Evolutionary conservation across 2,329 filamentous ascomycete species (phyloP).

Genomic region (Aspergillus udagawae): DNA sequence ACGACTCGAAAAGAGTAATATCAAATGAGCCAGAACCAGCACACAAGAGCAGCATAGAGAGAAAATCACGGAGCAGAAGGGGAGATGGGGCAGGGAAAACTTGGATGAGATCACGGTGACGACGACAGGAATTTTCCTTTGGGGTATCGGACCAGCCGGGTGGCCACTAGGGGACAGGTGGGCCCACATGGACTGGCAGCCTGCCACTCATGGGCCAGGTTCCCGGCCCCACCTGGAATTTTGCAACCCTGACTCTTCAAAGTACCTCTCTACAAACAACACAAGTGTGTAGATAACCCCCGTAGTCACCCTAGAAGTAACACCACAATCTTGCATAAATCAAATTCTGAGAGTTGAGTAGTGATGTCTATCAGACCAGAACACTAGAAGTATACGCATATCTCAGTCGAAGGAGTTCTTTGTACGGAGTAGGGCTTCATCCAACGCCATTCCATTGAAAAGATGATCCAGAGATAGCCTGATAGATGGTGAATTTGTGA

Average conservation of each 20-base stretch:
- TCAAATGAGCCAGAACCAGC: neutral
- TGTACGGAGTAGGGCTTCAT: neutral
- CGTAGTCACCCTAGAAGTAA: neutral
- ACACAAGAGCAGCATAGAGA: neutral
- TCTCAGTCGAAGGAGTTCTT: neutral
- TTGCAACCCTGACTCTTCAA: neutral
- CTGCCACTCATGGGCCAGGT: constrained; percentile 14
- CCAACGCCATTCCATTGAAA: neutral
- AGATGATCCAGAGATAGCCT: neutral
- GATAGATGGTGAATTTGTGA: too few species aligned
- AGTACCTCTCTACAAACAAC: neutral
- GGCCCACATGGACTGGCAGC: constrained; percentile 4
- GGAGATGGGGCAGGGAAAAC: constrained; percentile 3
- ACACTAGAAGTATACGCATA: neutral
- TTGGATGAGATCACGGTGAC: constrained; percentile 38
- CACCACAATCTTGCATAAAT: neutral
- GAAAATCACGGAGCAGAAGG: neutral
- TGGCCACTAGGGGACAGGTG: constrained; percentile 15
- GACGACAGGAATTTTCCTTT: constrained; percentile 30
- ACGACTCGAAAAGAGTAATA: neutral
- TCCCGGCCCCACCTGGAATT: constrained; percentile 4
- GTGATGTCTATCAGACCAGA: neutral
- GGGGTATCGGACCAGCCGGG: constrained; percentile 20
- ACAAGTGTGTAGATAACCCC: neutral
- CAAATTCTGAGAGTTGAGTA: neutral